These are phyloP conservation scores for Colletotrichum sp. DNA, from an alignment of 2,329 filamentous ascomycete species.

Conservation along the genomic window DNA sequence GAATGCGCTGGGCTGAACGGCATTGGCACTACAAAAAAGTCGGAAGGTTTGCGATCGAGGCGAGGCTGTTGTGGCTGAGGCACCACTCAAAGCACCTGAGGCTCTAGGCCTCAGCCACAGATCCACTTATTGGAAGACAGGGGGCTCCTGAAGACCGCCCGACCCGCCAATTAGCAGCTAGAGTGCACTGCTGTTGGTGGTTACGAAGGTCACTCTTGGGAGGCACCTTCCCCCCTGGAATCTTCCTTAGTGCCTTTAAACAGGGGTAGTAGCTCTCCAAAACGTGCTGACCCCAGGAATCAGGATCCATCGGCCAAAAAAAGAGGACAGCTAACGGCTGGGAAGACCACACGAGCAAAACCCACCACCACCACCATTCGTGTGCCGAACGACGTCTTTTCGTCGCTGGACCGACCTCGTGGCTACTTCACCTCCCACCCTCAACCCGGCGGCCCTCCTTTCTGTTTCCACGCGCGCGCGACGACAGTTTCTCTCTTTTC, in stretches of 20 bases:
- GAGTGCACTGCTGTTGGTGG: background rate
- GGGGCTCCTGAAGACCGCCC: background rate
- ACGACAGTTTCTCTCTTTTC: background rate
- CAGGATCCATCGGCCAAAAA: slow-evolving; percentile 22
- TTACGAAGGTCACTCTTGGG: background rate
- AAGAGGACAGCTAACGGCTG: slow-evolving; percentile 31
- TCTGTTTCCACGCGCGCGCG: background rate
- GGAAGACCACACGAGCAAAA: slow-evolving; percentile 23
- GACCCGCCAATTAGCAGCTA: background rate
- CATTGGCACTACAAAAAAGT: slow-evolving; percentile 9
- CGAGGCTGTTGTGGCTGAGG: slow-evolving; percentile 11
- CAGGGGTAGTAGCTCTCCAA: slow-evolving; percentile 21
- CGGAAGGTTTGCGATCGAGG: background rate
- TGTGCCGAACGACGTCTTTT: slow-evolving; percentile 18
- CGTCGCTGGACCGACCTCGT: slow-evolving; percentile 23
- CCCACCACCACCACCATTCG: slow-evolving; percentile 17
- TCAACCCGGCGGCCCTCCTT: background rate
- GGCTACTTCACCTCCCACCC: slow-evolving; percentile 2
- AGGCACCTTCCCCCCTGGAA: background rate
- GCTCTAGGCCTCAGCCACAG: background rate
- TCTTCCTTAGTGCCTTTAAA: slow-evolving; percentile 4
- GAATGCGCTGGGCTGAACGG: background rate
- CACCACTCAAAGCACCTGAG: background rate
- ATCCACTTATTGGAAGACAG: background rate
- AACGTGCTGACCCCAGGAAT: slow-evolving; percentile 21